Percentiles rank a stretch among this genome's conserved stretches.
Evolutionary conservation across 106 monocot genomes (phyloP).

Genomic region (Iris macrosiphon): DNA sequence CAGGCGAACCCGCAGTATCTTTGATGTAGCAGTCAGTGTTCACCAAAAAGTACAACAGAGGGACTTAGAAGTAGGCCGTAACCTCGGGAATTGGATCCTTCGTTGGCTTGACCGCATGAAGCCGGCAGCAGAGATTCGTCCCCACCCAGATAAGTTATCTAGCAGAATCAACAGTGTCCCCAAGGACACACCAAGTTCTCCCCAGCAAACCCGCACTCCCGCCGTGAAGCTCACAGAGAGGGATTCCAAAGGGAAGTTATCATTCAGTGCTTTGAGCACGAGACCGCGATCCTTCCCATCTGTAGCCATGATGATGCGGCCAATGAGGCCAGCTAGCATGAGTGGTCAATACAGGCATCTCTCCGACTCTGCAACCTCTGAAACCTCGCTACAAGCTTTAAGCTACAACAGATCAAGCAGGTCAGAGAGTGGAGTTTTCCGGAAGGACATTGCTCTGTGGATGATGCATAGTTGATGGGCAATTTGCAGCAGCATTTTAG

Average conservation of each 20-base stretch:
- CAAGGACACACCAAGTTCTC: conserved; percentile 10
- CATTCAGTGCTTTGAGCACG: conserved; percentile 36
- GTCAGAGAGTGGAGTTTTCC: conserved; percentile 35
- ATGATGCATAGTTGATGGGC: conserved; percentile 26
- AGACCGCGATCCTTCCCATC: conserved; percentile 34
- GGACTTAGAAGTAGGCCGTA: conserved; percentile 73
- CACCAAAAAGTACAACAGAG: conserved; percentile 80
- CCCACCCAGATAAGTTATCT: background rate
- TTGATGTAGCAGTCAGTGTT: conserved; percentile 66
- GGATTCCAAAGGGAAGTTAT: conserved; percentile 31
- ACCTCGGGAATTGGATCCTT: conserved; percentile 73
- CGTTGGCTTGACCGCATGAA: conserved; percentile 78
- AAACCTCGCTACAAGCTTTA: background rate
- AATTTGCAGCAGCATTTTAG: background rate
- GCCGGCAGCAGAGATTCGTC: conserved; percentile 71
- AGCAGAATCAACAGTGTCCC: conserved; percentile 1
- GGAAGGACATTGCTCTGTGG: conserved; percentile 62
- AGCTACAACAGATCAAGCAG: conserved; percentile 10
- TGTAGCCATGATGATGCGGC: conserved; percentile 41
- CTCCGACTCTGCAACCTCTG: conserved; percentile 5
- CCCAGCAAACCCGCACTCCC: conserved; percentile 1
- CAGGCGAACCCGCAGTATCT: conserved; percentile 69
- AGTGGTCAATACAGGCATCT: conserved; percentile 26
- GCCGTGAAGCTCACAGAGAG: conserved; percentile 16
- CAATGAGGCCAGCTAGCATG: conserved; percentile 8